Evolutionary conservation across 306 rosid species (phyloP).

Genomic region (Bauhinia variegata): DNA sequence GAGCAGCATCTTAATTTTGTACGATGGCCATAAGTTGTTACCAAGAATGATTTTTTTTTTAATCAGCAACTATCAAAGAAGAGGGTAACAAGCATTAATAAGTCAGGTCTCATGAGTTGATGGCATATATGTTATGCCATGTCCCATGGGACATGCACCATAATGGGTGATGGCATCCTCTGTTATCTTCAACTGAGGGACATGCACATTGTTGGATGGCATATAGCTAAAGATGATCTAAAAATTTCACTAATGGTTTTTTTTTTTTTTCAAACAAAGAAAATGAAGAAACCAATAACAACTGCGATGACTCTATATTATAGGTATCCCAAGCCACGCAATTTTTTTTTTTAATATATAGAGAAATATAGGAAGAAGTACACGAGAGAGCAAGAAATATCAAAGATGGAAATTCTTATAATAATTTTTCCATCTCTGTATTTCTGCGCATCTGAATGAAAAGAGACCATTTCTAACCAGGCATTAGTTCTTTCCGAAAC

Average conservation of each 20-base stretch:
- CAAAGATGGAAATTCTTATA: neutral
- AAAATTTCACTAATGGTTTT: too few relatives aligned
- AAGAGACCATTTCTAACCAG: neutral
- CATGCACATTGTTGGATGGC: constrained; percentile 5
- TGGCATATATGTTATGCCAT: constrained; percentile 50
- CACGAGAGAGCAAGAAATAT: too few relatives aligned
- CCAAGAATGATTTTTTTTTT: constrained; percentile 34
- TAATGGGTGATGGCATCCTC: constrained; percentile 47
- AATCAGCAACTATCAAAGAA: constrained; percentile 22
- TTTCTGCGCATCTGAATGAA: too few relatives aligned
- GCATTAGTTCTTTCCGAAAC: neutral
- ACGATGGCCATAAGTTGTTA: constrained; percentile 41
- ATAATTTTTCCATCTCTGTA: neutral
- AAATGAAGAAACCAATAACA: too few relatives aligned
- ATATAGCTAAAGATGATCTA: neutral
- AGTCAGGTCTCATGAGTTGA: constrained; percentile 10
- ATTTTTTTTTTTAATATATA: neutral
- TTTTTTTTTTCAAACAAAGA: too few relatives aligned
- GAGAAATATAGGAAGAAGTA: neutral
- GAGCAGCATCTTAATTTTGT: constrained; percentile 39
- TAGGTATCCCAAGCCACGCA: neutral
- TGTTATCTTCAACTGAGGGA: constrained; percentile 12
- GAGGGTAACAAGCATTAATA: constrained; percentile 22
- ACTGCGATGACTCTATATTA: too few relatives aligned
- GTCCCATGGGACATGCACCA: constrained; percentile 39